Base-by-base conservation (phyloP, 257 asterid species). In the Haberlea rhodopensis region DNA sequence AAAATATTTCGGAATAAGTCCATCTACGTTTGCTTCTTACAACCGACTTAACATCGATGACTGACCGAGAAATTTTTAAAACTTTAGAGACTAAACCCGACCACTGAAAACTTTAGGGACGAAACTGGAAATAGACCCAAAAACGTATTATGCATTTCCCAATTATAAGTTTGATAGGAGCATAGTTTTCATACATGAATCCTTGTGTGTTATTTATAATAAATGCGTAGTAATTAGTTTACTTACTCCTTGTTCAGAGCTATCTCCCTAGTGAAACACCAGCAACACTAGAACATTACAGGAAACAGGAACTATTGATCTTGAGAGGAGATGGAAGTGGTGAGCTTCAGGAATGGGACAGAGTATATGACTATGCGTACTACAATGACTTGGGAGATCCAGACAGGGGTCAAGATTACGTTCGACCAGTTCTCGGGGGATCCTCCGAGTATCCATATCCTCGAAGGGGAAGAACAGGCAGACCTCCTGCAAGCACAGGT, bases 391-490 rank as follows among this genome's bases (percentile, higher is more conserved):
- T 78, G 32, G 84, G 75, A 0, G 55, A 76, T 46, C 84, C 87
- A 4, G 87, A 81, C 63, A 76, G 31, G 4, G 79, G 81, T 0
- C 52, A 48, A 15, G 81, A 78, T 3, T 65, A 63, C 1, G 74
- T 32, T 45, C 81, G 83, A 0, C 75, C 77, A 0, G 66, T 75
- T 23, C 76, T 78, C 4, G 86, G 86, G 2, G 86, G 86, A 16
- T 75, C 83, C 0, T 40, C 65, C 0, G 71, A 75, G 22, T 78
- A 78, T 61, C 86, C 86, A 19, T 81, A 81, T 60, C 96, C 96
- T 40, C 92, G 95, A 0, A 78, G 96, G 71, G 96, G 95, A 18
- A 83, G 87, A 65, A 89, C 96, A 0, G 88, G 92, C 32, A 52
- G 95, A 4, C 68, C 85, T 52, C 82, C 87, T 22, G 66, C 95